Conservation (phyloP, 1,284 basidiomycete genomes). For the Ustilago bromivora region DNA sequence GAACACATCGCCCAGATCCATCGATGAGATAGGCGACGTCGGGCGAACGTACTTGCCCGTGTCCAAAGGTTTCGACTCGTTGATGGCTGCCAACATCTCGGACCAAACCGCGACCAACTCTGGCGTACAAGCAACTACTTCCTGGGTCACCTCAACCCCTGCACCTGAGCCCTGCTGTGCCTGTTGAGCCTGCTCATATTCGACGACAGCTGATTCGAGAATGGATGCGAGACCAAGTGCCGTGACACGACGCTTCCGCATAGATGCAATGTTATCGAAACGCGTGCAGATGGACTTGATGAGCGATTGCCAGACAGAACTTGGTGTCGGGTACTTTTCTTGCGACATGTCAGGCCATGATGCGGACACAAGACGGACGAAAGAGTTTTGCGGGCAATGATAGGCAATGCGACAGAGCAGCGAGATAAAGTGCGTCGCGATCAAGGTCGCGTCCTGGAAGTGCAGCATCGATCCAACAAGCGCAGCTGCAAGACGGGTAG, state of each 20-base stretch:
- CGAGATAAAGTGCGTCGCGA: constrained; percentile 56
- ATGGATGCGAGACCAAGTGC: constrained; percentile 59
- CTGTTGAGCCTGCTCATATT: constrained; percentile 20
- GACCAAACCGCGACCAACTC: constrained; percentile 63
- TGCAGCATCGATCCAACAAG: constrained; percentile 57
- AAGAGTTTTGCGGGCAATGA: constrained; percentile 36
- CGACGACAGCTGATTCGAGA: constrained; percentile 30
- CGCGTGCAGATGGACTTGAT: constrained; percentile 43
- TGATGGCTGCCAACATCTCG: constrained; percentile 60
- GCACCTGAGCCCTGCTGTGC: neutral
- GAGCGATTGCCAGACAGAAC: constrained; percentile 39
- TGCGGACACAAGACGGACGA: constrained; percentile 53
- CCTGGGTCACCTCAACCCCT: neutral
- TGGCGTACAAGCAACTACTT: constrained; percentile 39
- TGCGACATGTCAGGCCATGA: constrained; percentile 33
- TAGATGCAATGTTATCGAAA: constrained; percentile 63
- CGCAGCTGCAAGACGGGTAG: constrained; percentile 49
- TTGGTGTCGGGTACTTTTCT: constrained; percentile 18
- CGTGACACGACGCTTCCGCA: constrained; percentile 56
- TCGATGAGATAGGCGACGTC: constrained; percentile 48
- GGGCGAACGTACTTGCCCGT: constrained; percentile 38
- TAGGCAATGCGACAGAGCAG: constrained; percentile 61
- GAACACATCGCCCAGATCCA: constrained; percentile 46
- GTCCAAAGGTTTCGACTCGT: constrained; percentile 41
- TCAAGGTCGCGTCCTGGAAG: constrained; percentile 55